These are phyloP conservation scores for Suillus americanus DNA, from an alignment of 768 basidiomycete species.

Conservation along the genomic window DNA sequence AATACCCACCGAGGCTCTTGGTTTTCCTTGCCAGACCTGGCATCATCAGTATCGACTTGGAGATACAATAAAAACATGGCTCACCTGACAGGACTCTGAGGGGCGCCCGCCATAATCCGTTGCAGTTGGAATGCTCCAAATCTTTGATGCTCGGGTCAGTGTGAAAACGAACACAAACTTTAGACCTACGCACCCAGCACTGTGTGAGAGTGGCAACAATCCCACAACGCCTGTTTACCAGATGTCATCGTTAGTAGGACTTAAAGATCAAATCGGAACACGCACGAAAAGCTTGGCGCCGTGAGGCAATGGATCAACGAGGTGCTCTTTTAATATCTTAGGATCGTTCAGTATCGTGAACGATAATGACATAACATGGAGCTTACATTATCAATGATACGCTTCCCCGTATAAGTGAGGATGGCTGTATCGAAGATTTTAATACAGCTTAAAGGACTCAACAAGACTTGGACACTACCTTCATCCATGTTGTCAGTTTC, in stretches of 20 bases:
- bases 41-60: background rate
- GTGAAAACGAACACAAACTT: background rate
- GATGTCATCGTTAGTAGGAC: background rate
- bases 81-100: background rate
- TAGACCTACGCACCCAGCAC: slow-evolving; percentile 20
- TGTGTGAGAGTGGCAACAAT: slow-evolving; percentile 30
- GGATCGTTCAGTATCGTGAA: background rate
- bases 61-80: too few species aligned
- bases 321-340: slow-evolving; percentile 23
- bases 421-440: slow-evolving; percentile 11
- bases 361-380: slow-evolving; percentile 19
- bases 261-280: background rate
- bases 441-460: background rate
- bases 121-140: slow-evolving; percentile 25
- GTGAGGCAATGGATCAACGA: slow-evolving; percentile 24
- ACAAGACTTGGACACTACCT: slow-evolving; percentile 30
- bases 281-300: slow-evolving; percentile 29
- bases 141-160: slow-evolving; percentile 14
- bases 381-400: slow-evolving; percentile 26
- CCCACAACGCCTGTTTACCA: slow-evolving; percentile 24
- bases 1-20: background rate
- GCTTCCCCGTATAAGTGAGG: slow-evolving; percentile 12
- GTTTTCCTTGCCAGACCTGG: slow-evolving; percentile 1
- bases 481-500: slow-evolving; percentile 56
- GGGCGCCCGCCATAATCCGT: slow-evolving; percentile 14